phyloP scores from a whole-genome alignment of 179 eudicot species.

The Corrigiola litoralis region DNA sequence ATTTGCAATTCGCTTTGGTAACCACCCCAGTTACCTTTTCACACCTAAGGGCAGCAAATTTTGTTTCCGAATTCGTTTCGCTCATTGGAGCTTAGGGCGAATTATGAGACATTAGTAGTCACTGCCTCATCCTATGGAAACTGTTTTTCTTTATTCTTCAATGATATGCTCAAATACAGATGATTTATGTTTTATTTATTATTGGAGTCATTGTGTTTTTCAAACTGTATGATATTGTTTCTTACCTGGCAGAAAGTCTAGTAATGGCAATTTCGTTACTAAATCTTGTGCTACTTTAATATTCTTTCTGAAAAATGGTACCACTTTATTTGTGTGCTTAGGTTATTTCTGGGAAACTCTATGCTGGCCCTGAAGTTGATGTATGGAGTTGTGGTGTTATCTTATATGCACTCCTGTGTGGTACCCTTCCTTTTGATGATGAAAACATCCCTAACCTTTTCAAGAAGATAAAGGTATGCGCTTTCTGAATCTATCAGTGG shows the following conservation, averaged over 20 bases:
- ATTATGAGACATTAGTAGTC: too few relatives aligned
- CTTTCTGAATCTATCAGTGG: neutral
- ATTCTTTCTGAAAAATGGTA: neutral
- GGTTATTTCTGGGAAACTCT: slow-evolving; percentile 93
- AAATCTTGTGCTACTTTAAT: neutral
- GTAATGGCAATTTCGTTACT: neutral
- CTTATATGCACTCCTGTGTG: slow-evolving; percentile 95
- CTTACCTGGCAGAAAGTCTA: neutral
- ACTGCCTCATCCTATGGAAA: too few relatives aligned
- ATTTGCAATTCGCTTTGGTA: too few relatives aligned
- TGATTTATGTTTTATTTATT: too few relatives aligned
- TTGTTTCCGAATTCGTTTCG: too few relatives aligned
- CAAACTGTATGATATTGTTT: neutral
- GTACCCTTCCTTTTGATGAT: slow-evolving; percentile 94
- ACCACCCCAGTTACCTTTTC: too few relatives aligned
- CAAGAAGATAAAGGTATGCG: slow-evolving; percentile 82
- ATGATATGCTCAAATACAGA: too few relatives aligned
- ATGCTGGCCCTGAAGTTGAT: slow-evolving; percentile 98
- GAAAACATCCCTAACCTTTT: slow-evolving; percentile 90
- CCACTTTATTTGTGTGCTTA: slow-evolving; percentile 18
- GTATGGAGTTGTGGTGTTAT: slow-evolving; percentile 99
- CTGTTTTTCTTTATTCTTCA: too few relatives aligned
- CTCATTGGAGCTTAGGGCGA: too few relatives aligned
- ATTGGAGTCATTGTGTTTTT: neutral
- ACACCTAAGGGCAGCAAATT: too few relatives aligned